Conservation (phyloP, 345 rosid species). For the Salix viminalis region DNA sequence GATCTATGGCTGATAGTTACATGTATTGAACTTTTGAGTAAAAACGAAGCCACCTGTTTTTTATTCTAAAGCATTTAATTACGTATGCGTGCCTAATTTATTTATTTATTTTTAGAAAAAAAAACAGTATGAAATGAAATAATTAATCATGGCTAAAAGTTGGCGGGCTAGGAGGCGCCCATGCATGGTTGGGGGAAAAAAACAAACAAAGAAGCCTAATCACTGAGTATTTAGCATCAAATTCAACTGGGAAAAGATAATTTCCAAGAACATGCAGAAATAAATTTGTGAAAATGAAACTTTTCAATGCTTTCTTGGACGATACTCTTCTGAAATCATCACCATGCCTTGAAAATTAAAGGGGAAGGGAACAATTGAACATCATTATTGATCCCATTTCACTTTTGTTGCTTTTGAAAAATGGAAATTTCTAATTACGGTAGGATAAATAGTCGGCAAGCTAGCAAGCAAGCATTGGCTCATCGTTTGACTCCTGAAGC, state of each 20-base stretch:
- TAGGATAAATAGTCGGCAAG: neutral
- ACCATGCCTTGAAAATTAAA: neutral
- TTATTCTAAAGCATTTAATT: neutral
- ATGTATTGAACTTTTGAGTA: neutral
- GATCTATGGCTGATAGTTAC: neutral
- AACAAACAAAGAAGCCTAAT: neutral
- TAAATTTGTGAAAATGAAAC: neutral
- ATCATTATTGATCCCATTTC: neutral
- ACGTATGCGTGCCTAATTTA: neutral
- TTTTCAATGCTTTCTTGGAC: neutral
- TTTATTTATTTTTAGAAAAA: neutral
- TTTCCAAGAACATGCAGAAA: neutral
- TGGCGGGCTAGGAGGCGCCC: neutral
- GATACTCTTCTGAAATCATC: neutral
- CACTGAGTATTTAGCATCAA: neutral
- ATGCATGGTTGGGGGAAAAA: neutral
- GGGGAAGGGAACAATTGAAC: neutral
- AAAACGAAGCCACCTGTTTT: neutral
- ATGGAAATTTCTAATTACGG: neutral
- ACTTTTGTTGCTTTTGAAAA: neutral
- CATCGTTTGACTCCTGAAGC: conserved; percentile 1
- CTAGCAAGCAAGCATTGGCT: conserved; percentile 3
- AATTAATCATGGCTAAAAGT: neutral
- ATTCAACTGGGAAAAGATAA: neutral
- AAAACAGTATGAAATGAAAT: neutral